Evolutionary conservation across 495 filamentous ascomycete species (phyloP), one percentile per base, ranked within the genome.

Genomic region (Podospora pseudoanserina): DNA sequence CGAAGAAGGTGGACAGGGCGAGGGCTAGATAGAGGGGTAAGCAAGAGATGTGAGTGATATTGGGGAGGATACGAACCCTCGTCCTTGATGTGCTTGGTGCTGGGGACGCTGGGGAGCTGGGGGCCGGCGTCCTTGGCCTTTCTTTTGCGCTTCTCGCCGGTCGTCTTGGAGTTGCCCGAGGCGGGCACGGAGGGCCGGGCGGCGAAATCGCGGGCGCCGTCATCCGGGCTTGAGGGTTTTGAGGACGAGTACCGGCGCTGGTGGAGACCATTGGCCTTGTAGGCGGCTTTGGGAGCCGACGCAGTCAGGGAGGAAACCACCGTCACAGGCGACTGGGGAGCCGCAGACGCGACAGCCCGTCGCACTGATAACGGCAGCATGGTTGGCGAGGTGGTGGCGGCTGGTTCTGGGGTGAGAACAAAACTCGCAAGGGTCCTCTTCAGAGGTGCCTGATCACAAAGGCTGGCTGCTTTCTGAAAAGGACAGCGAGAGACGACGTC

Each of bases 1-100:
- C 95, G 81, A 97, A 99, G 84, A 99, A 98, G 62, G 90, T 90
- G 6, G 94, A 93, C 34, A 97, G 82, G 69, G 89, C 89, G 58
- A 97, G 83, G 75, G 96, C 95, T 99, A 65, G 28, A 13, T 27
- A 39, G 4, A 27, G 39, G 18, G 32, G 5, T 39, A 18, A 4
- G 39, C 39, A 49, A 49, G 39, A 11, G 2, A 30, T 26, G 60
- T 71, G 19, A 68, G 20, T 30, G 57, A 27, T 3, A 49, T 6
- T 6, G 39, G 18, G 0, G 28, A 44, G 69, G 63, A 65, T 30
- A 79, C 84, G 68, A 75, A 94, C 92, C 90, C 79, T 90, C 85
- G 60, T 90, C 84, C 70, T 89, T 85, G 62, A 93, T 82, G 79
- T 94, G 87, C 72, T 91, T 88, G 56, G 92, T 96, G 70, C 89